These are phyloP conservation scores for Aotearoamyces nothofagi DNA, from an alignment of 2,329 filamentous ascomycete species.

Conservation along the genomic window DNA sequence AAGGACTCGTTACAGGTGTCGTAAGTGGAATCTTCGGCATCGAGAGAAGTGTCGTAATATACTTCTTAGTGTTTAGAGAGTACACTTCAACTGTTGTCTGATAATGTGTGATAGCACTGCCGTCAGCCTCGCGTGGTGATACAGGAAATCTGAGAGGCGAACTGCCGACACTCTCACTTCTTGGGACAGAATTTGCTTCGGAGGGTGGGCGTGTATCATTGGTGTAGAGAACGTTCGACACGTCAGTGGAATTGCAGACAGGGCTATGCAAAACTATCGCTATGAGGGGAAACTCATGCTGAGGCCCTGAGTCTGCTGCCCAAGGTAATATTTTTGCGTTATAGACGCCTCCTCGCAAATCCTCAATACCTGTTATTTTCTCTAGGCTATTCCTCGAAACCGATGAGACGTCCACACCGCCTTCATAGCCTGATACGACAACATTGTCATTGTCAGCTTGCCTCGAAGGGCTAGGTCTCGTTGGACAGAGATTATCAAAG, in stretches of 20 bases:
- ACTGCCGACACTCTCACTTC: conserved; percentile 2
- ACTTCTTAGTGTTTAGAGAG: conserved; percentile 61
- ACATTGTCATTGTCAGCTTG: conserved; percentile 38
- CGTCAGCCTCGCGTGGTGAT: conserved; percentile 11
- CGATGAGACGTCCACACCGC: conserved; percentile 60
- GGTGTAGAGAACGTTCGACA: conserved; percentile 9
- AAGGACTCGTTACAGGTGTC: conserved; percentile 39
- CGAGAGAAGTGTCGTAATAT: conserved; percentile 58
- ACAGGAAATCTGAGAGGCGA: conserved; percentile 2
- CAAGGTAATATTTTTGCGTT: conserved; percentile 73
- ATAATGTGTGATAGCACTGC: conserved; percentile 33
- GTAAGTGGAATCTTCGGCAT: conserved; percentile 47
- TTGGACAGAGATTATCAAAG: conserved; percentile 55
- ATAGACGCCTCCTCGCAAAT: conserved; percentile 64
- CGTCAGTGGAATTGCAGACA: conserved; percentile 25
- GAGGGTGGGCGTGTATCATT: conserved; percentile 6
- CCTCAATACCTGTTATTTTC: conserved; percentile 54
- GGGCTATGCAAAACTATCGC: conserved; percentile 72
- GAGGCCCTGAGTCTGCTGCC: conserved; percentile 32
- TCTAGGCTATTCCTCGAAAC: conserved; percentile 60
- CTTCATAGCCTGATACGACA: conserved; percentile 65
- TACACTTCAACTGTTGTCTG: conserved; percentile 85
- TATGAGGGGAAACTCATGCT: conserved; percentile 56
- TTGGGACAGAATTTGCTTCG: conserved; percentile 6
- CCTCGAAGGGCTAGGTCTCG: conserved; percentile 17